A percentile compares a stretch with the other conserved stretches of the same genome.
Evolutionary conservation across 2,329 filamentous ascomycete species (phyloP).

Genomic region (Lizonia empirigonia): DNA sequence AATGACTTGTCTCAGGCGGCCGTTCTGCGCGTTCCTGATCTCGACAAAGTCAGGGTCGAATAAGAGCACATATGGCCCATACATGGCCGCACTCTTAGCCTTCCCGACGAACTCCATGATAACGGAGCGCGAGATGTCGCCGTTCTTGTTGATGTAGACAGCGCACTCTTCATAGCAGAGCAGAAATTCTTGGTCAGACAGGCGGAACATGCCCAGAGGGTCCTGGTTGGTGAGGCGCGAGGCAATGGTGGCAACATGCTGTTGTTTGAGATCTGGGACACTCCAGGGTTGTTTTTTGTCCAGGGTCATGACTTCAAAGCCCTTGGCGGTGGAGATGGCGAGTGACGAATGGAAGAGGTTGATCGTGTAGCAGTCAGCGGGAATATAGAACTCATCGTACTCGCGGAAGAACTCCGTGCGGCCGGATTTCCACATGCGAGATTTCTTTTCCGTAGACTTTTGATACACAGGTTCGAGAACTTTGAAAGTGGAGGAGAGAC

Average conservation of each 20-base stretch:
- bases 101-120: conserved; percentile 99
- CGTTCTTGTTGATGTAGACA: conserved; percentile 97
- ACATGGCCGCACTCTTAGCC: conserved; percentile 84
- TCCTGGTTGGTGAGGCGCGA: conserved; percentile 80
- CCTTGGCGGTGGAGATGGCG: conserved; percentile 86
- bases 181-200: conserved; percentile 80
- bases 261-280: conserved; percentile 82
- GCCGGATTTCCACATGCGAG: conserved; percentile 71
- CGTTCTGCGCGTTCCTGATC: conserved; percentile 95
- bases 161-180: conserved; percentile 95
- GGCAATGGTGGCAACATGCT: conserved; percentile 83
- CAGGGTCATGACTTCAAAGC: conserved; percentile 92
- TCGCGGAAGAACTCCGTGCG: conserved; percentile 95
- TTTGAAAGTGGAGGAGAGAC: conserved; percentile 91
- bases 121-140: conserved; percentile 89
- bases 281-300: conserved; percentile 97
- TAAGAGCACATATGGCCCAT: conserved; percentile 86
- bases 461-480: conserved; percentile 95
- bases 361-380: conserved; percentile 90
- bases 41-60: conserved; percentile 98
- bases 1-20: conserved; percentile 90
- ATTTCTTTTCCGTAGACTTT: conserved; percentile 84
- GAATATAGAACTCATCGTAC: conserved; percentile 98
- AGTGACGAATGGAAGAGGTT: conserved; percentile 96
- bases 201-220: conserved; percentile 93